Evolutionary conservation across 805 yeast genomes (phyloP).

Genomic region (Diddensiella transvaalensis): DNA sequence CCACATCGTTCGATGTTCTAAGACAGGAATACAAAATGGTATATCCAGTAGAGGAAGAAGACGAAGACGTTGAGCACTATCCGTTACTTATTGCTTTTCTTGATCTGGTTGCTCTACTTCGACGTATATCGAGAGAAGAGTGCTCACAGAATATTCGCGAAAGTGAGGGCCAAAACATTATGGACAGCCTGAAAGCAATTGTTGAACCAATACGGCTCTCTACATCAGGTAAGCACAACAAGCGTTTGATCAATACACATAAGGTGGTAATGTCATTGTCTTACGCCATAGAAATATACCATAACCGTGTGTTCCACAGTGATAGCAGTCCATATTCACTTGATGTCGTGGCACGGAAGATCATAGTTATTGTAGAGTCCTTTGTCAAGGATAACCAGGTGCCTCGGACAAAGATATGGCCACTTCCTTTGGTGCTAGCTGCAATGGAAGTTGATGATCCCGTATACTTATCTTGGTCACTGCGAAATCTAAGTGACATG

Average conservation of each 20-base stretch:
- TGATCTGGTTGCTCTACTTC: background rate
- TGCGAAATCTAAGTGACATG: slow-evolving; percentile 2
- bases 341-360: background rate
- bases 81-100: slow-evolving; percentile 1
- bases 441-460: slow-evolving; percentile 4
- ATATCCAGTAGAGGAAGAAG: slow-evolving; percentile 5
- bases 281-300: background rate
- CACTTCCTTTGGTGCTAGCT: slow-evolving; percentile 1
- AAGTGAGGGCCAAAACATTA: background rate
- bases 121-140: background rate
- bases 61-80: background rate
- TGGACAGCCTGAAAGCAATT: background rate
- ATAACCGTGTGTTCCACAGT: background rate
- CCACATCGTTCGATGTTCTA: slow-evolving; percentile 2
- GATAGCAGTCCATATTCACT: background rate
- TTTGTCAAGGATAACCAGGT: background rate
- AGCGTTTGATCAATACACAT: background rate
- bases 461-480: slow-evolving; percentile 1
- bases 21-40: background rate
- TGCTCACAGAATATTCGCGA: background rate
- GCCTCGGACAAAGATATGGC: slow-evolving; percentile 3
- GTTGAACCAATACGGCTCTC: slow-evolving; percentile 1
- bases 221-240: background rate
- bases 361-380: background rate
- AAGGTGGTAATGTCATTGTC: background rate